phyloP scores from a whole-genome alignment of 139 green algal genomes.

The Chlorella sorokiniana region DNA sequence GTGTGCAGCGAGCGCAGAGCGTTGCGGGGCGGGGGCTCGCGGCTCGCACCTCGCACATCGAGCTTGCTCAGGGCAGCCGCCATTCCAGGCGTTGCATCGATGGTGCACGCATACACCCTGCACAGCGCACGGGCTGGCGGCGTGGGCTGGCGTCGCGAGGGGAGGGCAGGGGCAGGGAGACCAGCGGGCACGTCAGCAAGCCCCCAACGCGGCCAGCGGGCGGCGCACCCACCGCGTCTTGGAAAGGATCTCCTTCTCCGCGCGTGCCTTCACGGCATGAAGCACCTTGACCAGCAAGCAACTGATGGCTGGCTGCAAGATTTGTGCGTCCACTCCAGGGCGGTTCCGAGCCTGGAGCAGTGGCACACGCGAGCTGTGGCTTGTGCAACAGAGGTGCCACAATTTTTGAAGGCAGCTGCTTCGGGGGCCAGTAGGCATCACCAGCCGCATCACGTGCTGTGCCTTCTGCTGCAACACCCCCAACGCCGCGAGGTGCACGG shows the following conservation, averaged over 20 bases:
- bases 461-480: too few relatives aligned
- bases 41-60: neutral
- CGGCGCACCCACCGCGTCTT: neutral
- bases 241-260: neutral
- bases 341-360: neutral
- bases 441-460: too few relatives aligned
- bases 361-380: neutral
- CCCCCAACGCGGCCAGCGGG: too few relatives aligned
- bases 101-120: conserved; percentile 12
- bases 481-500: too few relatives aligned
- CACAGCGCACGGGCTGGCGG: neutral
- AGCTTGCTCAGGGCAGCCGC: neutral
- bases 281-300: neutral
- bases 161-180: too few relatives aligned
- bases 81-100: conserved; percentile 13
- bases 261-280: neutral
- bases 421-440: too few relatives aligned
- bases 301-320: neutral
- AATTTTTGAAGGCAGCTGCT: too few relatives aligned
- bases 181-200: too few relatives aligned
- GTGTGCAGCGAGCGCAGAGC: neutral
- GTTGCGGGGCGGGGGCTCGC: too few relatives aligned
- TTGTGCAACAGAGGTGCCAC: neutral
- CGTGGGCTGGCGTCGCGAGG: too few relatives aligned
- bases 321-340: neutral